Evolutionary conservation across 306 rosid species (phyloP), one percentile per base, ranked within the genome.

Genomic region (Begonia peltatifolia): DNA sequence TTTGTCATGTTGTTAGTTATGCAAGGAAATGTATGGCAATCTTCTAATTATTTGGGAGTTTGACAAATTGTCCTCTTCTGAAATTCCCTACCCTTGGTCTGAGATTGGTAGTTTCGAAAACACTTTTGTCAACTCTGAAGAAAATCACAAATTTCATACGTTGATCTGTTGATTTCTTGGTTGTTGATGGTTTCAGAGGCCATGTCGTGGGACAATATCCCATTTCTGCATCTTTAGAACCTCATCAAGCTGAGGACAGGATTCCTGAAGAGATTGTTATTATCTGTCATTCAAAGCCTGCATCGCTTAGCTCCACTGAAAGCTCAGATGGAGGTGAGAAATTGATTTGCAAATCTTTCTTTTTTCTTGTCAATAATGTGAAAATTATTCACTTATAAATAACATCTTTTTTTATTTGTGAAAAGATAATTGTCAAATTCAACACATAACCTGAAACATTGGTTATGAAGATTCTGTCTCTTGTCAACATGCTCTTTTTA

Each of bases 241-340:
- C 89, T 56, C 83, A 63, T 56, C 79, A 74, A 63, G 73, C 71
- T 62, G 84, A 78, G 42, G 81, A 71, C 52, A 70, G 72, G 61
- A 51, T 61, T 50, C 63, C 71, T 13, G 79, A 68, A 62, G 77
- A 62, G 38, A 30, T 30, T 63, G 58, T 66, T 60, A 70, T 64
- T 20, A 42, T 61, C 63, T 71, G 75, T 60, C 72, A 64, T 61
- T 70, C 73, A 59, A 56, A 56, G 13, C 38, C 38, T 30, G 38
- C 38, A 30, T 63, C 78, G 47, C 63, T 61, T 54, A 74, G 77
- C 59, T 65, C 66, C 42, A 67, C 66, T 55, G 77, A 70, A 57
- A 77, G 60, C 71, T 59, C 84, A 50, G 70, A 69, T 55, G 63
- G 50, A 63, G 48, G 48, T 81, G 38, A 92, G 14, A 11, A 38